Percentiles rank a stretch among this genome's conserved stretches.
These are phyloP conservation scores for Plasmodium gaboni DNA, from an alignment of 169 alveolate species.

Conservation along the genomic window DNA sequence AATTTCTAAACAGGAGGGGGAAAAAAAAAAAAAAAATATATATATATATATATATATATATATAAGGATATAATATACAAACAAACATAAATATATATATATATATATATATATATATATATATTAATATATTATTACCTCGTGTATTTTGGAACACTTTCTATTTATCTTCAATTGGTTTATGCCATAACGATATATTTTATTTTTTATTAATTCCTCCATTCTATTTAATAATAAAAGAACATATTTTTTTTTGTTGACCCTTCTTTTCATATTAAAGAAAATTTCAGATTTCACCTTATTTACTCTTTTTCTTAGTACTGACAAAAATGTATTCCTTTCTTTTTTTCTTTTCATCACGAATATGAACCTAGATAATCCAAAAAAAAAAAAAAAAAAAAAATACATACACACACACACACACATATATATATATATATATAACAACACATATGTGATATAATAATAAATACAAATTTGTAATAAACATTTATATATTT, in stretches of 20 bases:
- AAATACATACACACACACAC: neutral
- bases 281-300: constrained; percentile 23
- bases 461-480: neutral
- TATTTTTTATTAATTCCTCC: constrained; percentile 10
- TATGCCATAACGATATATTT: constrained; percentile 16
- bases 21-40: neutral
- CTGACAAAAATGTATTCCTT: constrained; percentile 2
- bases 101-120: neutral
- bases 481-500: too few species aligned
- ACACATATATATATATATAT: too few species aligned
- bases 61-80: neutral
- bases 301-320: constrained; percentile 24
- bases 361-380: constrained; percentile 5
- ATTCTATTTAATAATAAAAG: constrained; percentile 7
- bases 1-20: constrained; percentile 18
- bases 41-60: neutral
- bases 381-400: neutral
- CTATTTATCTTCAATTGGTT: constrained; percentile 13
- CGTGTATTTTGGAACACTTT: constrained; percentile 4
- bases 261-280: constrained; percentile 19
- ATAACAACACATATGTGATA: neutral
- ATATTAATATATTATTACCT: constrained; percentile 8
- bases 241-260: constrained; percentile 21
- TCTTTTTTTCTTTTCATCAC: constrained; percentile 10
- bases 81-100: neutral